phyloP scores from a whole-genome alignment of 495 filamentous ascomycete species.

The Arthonia radiata region DNA sequence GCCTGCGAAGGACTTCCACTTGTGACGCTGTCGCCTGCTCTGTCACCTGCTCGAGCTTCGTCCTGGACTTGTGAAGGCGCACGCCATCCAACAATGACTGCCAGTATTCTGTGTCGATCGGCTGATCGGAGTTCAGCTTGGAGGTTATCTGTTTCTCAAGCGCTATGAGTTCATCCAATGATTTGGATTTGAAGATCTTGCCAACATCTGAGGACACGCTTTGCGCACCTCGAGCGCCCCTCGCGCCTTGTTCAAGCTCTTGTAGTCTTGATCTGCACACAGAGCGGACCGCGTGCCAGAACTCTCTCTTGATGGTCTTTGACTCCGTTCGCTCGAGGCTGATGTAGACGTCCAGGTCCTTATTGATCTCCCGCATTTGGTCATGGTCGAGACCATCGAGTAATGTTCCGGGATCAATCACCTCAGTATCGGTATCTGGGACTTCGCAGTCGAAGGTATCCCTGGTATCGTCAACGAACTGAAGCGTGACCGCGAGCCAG shows the following conservation, averaged over 20 bases:
- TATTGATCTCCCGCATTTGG: slow-evolving; percentile 53
- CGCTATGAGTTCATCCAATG: slow-evolving; percentile 58
- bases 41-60: slow-evolving; percentile 59
- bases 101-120: slow-evolving; percentile 95
- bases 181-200: slow-evolving; percentile 60
- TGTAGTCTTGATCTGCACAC: slow-evolving; percentile 60
- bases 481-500: slow-evolving; percentile 76
- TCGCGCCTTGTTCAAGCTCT: slow-evolving; percentile 29
- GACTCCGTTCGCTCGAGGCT: slow-evolving; percentile 61
- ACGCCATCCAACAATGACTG: slow-evolving; percentile 71
- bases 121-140: slow-evolving; percentile 70
- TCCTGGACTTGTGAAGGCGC: slow-evolving; percentile 73
- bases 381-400: slow-evolving; percentile 48
- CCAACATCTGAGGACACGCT: slow-evolving; percentile 78
- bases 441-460: slow-evolving; percentile 57
- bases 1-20: slow-evolving; percentile 36
- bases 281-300: slow-evolving; percentile 72
- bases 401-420: slow-evolving; percentile 62
- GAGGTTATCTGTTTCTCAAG: slow-evolving; percentile 63
- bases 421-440: slow-evolving; percentile 45
- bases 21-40: slow-evolving; percentile 52
- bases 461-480: slow-evolving; percentile 64
- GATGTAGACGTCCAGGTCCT: slow-evolving; percentile 69
- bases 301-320: slow-evolving; percentile 52
- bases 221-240: slow-evolving; percentile 46